These are phyloP conservation scores for Nitzschia inconspicua DNA, from an alignment of 108 stramenopile species.

Conservation along the genomic window DNA sequence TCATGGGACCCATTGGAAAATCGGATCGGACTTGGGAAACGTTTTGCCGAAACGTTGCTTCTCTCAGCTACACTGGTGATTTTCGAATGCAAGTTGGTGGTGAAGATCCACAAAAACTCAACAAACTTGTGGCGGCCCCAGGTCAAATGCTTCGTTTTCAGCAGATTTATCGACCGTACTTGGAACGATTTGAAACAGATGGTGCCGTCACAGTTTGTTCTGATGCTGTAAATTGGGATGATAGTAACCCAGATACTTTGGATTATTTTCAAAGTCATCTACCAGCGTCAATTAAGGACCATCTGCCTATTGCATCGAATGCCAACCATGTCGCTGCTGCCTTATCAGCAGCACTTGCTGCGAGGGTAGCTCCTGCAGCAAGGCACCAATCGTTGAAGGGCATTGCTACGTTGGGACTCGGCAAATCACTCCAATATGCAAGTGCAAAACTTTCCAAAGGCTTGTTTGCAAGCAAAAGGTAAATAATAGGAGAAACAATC, in stretches of 20 bases:
- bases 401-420: slow-evolving; percentile 64
- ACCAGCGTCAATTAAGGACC: neutral
- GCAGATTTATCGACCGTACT: slow-evolving; percentile 42
- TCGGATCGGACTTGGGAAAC: neutral
- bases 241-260: slow-evolving; percentile 4
- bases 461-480: slow-evolving; percentile 20
- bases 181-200: slow-evolving; percentile 23
- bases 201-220: neutral
- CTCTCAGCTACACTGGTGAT: slow-evolving; percentile 80
- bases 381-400: slow-evolving; percentile 79
- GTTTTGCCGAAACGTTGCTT: slow-evolving; percentile 50
- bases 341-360: slow-evolving; percentile 25
- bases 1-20: slow-evolving; percentile 2
- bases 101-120: slow-evolving; percentile 79
- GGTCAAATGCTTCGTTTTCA: slow-evolving; percentile 75
- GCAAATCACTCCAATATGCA: slow-evolving; percentile 66
- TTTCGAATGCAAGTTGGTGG: slow-evolving; percentile 79
- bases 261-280: neutral
- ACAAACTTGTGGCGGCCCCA: slow-evolving; percentile 63
- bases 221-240: slow-evolving; percentile 42
- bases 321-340: neutral
- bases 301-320: neutral
- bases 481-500: slow-evolving; percentile 26
- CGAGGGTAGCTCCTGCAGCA: slow-evolving; percentile 70
- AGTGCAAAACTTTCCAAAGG: slow-evolving; percentile 79